These are phyloP conservation scores for Xylaria sp. DNA, from an alignment of 495 filamentous ascomycete species.

Conservation along the genomic window DNA sequence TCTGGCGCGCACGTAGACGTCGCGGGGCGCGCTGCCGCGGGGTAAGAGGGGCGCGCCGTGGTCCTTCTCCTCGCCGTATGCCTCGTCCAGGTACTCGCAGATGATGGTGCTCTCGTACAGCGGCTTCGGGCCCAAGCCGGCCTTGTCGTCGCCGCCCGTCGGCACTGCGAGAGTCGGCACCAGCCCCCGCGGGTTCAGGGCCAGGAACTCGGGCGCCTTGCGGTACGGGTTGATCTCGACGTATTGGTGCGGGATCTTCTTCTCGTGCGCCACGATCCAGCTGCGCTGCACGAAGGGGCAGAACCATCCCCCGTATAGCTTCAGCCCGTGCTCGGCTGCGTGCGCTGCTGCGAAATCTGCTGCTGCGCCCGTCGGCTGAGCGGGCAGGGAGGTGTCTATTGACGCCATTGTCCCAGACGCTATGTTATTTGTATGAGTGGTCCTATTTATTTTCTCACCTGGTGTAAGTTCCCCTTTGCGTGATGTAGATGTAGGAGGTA, in stretches of 20 bases:
- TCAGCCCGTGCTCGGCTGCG: constrained; percentile 46
- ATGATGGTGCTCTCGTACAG: constrained; percentile 73
- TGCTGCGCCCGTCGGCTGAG: constrained; percentile 44
- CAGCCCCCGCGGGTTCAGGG: constrained; percentile 71
- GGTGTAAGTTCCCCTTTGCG: not conserved
- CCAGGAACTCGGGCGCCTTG: constrained; percentile 67
- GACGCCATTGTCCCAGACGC: constrained; percentile 31
- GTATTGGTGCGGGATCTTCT: constrained; percentile 74
- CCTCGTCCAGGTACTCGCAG: constrained; percentile 74
- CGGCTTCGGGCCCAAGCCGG: too few relatives aligned
- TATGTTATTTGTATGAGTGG: not conserved
- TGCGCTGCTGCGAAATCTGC: constrained; percentile 44
- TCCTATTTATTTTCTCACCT: not conserved
- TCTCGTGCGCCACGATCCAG: constrained; percentile 73
- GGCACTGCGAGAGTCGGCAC: constrained; percentile 66
- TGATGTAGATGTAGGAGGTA: not conserved
- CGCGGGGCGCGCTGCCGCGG: constrained; percentile 31
- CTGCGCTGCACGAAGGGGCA: constrained; percentile 68
- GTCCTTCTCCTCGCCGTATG: constrained; percentile 47
- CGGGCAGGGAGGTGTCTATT: constrained; percentile 43
- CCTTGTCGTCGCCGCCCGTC: not conserved
- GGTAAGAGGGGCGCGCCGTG: constrained; percentile 60
- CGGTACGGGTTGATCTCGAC: constrained; percentile 77
- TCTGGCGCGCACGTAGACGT: constrained; percentile 63
- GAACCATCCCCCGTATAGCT: constrained; percentile 59